Base-by-base conservation (phyloP, 164 flowering plant species). In the Echeveria elegans region DNA sequence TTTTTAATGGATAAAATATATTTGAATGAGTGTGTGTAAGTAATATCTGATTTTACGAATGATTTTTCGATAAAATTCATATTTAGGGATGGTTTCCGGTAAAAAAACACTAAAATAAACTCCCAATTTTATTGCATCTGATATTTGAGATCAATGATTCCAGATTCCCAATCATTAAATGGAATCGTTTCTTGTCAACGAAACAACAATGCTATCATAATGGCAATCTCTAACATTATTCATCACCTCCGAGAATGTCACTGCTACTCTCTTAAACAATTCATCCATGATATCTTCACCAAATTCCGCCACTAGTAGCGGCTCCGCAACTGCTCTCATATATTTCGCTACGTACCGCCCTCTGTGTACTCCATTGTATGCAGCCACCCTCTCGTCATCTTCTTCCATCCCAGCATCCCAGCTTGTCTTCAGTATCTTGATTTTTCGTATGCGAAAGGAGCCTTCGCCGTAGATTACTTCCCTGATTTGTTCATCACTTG, bases 391-490 rank as follows among this genome's bases (percentile, higher is more conserved):
- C 52, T 38, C 43, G 6, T 56, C 47, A 38, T 38, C 41, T 18
- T 43, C 47, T 4, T 43, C 69, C 12, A 19, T 34, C 21, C 58
- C 11, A 24, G 53, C 29, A 24, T 41, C 61, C 11, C 41, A 19
- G 10, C 41, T 32, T 15, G 41, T 41, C 41, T 34, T 19, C 2
- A 14, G n/a, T 0, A 28, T 53, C 66, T 70, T 53, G n/a, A 64
- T 12, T 26, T 31, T 40, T 5, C 43, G 21, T 7, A 70, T 23
- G 48, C 16, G n/a, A 40, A 70, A 70, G 0, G 72, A 70, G 11
- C 72, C 72, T 48, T 70, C 72, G 16, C 26, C 52, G 31, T 37
- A 52, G 26, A 70, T 41, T 30, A 70, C 59, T 1, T 7, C 26
- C 47, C 61, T 38, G 24, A 52, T 52, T 48, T 37, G 64, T 12